phyloP scores from a whole-genome alignment of 2,329 filamentous ascomycete species.

The Botryotinia globosa region DNA sequence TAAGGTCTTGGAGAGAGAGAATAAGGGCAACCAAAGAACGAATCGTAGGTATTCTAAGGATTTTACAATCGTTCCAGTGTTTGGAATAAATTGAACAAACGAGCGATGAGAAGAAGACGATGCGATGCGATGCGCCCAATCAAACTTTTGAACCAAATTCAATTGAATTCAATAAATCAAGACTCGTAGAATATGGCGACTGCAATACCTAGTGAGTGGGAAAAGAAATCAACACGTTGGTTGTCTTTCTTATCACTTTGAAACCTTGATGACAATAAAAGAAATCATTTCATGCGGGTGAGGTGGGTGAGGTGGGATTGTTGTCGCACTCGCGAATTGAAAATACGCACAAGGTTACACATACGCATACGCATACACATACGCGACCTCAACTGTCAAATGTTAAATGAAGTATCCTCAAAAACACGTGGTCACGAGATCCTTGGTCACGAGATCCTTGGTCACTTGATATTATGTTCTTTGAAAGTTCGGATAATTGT shows the following conservation, averaged over 20 bases:
- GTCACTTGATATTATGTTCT: neutral
- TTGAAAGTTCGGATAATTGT: neutral
- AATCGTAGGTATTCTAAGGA: neutral
- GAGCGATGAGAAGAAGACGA: neutral
- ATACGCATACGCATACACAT: too few species aligned
- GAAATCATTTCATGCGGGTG: neutral
- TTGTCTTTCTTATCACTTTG: neutral
- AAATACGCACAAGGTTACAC: too few species aligned
- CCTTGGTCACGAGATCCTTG: neutral
- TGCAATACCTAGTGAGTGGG: neutral
- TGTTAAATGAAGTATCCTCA: neutral
- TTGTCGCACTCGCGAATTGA: neutral
- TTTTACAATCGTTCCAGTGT: neutral
- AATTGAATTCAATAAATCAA: neutral
- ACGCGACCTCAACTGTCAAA: neutral
- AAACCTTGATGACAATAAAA: neutral
- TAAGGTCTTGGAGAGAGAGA: neutral
- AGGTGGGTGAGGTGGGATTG: neutral
- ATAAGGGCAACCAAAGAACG: neutral
- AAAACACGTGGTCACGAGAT: conserved; percentile 3
- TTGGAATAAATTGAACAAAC: neutral
- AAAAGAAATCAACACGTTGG: neutral
- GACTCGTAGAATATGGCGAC: neutral
- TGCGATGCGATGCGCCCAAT: neutral
- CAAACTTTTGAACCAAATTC: neutral